Conservation (phyloP, 768 basidiomycete species). For the Tulasnella sp. region DNA sequence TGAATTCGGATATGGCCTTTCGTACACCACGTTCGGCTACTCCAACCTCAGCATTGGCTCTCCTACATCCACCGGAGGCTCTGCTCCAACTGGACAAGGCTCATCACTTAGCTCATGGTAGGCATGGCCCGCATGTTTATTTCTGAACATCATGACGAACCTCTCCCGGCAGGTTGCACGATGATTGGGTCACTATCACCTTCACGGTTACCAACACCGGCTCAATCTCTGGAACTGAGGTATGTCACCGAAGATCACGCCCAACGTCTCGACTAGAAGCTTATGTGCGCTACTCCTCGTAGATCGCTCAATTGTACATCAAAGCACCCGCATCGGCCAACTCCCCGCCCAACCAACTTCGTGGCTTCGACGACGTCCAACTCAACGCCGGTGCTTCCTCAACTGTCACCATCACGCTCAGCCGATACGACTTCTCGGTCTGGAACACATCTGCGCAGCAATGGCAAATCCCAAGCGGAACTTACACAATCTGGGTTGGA, state of each 20-base stretch:
- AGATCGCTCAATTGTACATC: conserved; percentile 53
- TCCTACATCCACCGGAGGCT: conserved; percentile 16
- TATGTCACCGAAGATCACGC: neutral
- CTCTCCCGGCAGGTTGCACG: conserved; percentile 40
- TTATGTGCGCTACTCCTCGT: neutral
- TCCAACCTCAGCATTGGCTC: conserved; percentile 36
- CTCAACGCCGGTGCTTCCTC: conserved; percentile 37
- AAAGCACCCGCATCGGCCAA: conserved; percentile 42
- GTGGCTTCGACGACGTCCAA: conserved; percentile 48
- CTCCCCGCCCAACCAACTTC: conserved; percentile 44
- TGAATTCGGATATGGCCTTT: conserved; percentile 47
- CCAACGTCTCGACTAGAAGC: neutral
- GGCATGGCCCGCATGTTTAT: conserved; percentile 12
- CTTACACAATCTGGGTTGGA: conserved; percentile 37
- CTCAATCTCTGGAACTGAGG: conserved; percentile 44
- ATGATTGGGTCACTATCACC: conserved; percentile 43
- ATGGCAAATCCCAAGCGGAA: conserved; percentile 31
- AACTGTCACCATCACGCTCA: conserved; percentile 42
- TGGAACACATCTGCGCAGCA: conserved; percentile 34
- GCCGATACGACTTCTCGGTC: conserved; percentile 46
- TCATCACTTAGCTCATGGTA: conserved; percentile 49
- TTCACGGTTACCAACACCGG: conserved; percentile 51
- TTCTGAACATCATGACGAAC: neutral
- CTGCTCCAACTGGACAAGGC: conserved; percentile 39
- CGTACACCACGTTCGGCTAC: conserved; percentile 52